Evolutionary conservation across 257 asterid species (phyloP), one percentile per base, ranked within the genome.

Genomic region (Thymus quinquecostatus): DNA sequence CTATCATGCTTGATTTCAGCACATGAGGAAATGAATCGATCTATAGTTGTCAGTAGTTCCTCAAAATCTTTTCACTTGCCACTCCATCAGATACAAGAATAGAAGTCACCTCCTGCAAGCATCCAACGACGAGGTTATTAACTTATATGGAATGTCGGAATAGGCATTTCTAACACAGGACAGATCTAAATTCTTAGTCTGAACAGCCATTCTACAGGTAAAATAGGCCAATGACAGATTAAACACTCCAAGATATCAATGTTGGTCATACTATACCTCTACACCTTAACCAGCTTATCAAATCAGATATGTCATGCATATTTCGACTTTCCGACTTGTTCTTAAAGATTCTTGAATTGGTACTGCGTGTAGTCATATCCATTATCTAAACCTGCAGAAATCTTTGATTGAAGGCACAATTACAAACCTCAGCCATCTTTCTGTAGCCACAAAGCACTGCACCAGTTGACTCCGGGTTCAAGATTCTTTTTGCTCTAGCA

Each of bases 371-470:
- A 51, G 44, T 30, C 38, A 60, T n/a, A 56, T 34, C 10, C 34
- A 50, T 47, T 41, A 43, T 43, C 28, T n/a, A 60, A 53, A 38
- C 28, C 32, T 9, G 28, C 55, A 28, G 2, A 21, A 55, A 77
- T 2, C 28, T 7, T 13, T 49, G 65, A 54, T 34, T 30, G 33
- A 10, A 55, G 40, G 10, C 53, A 67, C 2, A 55, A 70, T 14
- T 60, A 78, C 82, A 58, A 80, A 91, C 98, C 97, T 93, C 97
- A 54, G 97, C 81, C 98, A 93, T 93, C 68, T 83, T 89, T 70
- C 82, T 91, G 63, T 84, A 93, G 73, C 98, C 98, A 80, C 97
- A 93, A 29, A 93, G 97, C 79, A 93, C 89, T 4, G 91, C 97
- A 55, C 94, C 96, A 36, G 96, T 82, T 32, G 89, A 87, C 64